Conservation (phyloP, 306 rosid species). For the Hylodesmum podocarpum region DNA sequence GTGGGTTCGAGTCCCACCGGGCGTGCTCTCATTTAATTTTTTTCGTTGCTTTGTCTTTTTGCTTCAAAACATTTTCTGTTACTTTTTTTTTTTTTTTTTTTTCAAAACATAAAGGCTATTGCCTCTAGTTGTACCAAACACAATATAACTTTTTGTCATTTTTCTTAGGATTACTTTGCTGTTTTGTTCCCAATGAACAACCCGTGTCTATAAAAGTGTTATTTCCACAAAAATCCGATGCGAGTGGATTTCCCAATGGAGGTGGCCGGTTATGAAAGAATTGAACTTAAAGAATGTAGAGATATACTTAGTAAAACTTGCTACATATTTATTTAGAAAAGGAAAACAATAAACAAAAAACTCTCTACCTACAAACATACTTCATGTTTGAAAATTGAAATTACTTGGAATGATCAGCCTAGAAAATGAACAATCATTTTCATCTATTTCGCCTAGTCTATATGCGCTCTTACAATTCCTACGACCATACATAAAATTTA, state of each 20-base stretch:
- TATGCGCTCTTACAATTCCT: neutral
- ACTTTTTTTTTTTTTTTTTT: too few relatives aligned
- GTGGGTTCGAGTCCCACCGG: slow-evolving; percentile 51
- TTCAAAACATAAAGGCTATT: too few relatives aligned
- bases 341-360: neutral
- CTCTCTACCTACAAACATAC: slow-evolving; percentile 6
- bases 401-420: neutral
- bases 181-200: too few relatives aligned
- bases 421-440: neutral
- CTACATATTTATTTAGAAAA: neutral
- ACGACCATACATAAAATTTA: slow-evolving; percentile 26
- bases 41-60: too few relatives aligned
- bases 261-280: neutral
- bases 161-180: too few relatives aligned
- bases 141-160: too few relatives aligned
- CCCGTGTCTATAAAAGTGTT: neutral
- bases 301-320: neutral
- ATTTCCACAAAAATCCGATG: neutral
- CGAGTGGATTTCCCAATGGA: neutral
- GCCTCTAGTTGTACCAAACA: neutral
- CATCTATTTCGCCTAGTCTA: neutral
- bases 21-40: slow-evolving; percentile 27
- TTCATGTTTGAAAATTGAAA: neutral
- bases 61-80: neutral
- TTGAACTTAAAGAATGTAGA: neutral